Base-by-base conservation (phyloP, 2,329 filamentous ascomycete species). In the Pseudogymnoascus sp. region DNA sequence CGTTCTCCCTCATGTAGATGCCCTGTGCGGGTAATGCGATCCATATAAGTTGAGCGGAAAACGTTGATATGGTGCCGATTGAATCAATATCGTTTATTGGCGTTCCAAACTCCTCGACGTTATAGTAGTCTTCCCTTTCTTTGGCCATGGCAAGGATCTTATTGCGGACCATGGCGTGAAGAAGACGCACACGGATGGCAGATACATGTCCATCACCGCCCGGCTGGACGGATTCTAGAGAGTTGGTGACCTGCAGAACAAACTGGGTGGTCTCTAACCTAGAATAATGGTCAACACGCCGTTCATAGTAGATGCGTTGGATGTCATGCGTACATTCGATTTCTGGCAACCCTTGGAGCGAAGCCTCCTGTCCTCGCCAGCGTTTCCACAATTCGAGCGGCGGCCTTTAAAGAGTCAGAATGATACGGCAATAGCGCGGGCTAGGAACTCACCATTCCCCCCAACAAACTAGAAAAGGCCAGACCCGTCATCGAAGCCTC, bases 281-380 rank as follows among this genome's bases (percentile, higher is more conserved):
- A 17, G 3, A 31, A 53, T 23, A 53, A 3, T 89, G 74, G 29
- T 53, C 9, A 53, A 11, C 2, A 31, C 9, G 4, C 9, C 11
- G 4, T 11, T 17, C 44, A 53, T 31, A 4, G n/a, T 29, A 17
- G n/a, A 53, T 44, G 19, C 13, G 15, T 10, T 40, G 3, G 42
- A 46, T n/a, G 42, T n/a, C 15, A 53, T 53, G 44, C 44, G 29
- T 50, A 53, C 33, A 60, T 40, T 59, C 87, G 76, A 31, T 81
- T 78, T 44, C 83, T 76, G 2, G 85, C 81, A 0, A 87, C 82
- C 64, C 83, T 83, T 0, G 82, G 82, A 1, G 82, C 83, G 70
- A 89, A 88, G 0, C 87, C 86, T 10, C 86, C 86, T 1, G 87
- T 89, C n/a, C 86, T 76, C 2, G 83, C 80, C 2, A 89, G 74